Conservation (phyloP, 768 basidiomycete genomes). For the Suillus subluteus region DNA sequence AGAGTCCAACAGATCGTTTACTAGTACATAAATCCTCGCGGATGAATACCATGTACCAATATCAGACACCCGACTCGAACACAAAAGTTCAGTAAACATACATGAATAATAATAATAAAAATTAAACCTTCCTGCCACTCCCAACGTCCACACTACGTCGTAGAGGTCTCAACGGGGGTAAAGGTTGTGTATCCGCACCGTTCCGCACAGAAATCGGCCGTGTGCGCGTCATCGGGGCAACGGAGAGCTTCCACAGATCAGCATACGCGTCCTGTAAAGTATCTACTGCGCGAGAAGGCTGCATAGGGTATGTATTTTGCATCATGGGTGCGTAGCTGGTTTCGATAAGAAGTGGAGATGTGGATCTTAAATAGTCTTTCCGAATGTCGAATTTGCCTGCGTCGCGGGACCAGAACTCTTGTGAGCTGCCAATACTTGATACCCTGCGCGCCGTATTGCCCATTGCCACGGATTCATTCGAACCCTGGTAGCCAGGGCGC, state of each 20-base stretch:
- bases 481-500: slow-evolving; percentile 18
- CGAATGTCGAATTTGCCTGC: slow-evolving; percentile 14
- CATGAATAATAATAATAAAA: background rate
- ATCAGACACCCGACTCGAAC: background rate
- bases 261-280: slow-evolving; percentile 6
- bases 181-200: slow-evolving; percentile 8
- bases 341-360: slow-evolving; percentile 1
- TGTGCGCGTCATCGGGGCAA: background rate
- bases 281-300: slow-evolving; percentile 4
- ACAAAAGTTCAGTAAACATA: background rate
- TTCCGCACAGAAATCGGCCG: background rate
- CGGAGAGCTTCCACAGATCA: slow-evolving; percentile 13
- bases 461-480: slow-evolving; percentile 9
- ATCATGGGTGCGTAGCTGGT: background rate
- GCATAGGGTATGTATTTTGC: slow-evolving; percentile 8
- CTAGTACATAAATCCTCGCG: background rate
- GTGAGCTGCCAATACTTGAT: slow-evolving; percentile 25
- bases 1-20: background rate
- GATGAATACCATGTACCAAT: background rate
- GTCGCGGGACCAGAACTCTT: slow-evolving; percentile 27
- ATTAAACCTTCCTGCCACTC: background rate
- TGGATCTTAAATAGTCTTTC: background rate
- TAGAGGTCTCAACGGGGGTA: slow-evolving; percentile 26
- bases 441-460: background rate
- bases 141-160: slow-evolving; percentile 26